Percentiles rank a stretch among this genome's conserved stretches.
phyloP scores from a whole-genome alignment of 2,329 filamentous ascomycete species.

The Penicillium sp. region DNA sequence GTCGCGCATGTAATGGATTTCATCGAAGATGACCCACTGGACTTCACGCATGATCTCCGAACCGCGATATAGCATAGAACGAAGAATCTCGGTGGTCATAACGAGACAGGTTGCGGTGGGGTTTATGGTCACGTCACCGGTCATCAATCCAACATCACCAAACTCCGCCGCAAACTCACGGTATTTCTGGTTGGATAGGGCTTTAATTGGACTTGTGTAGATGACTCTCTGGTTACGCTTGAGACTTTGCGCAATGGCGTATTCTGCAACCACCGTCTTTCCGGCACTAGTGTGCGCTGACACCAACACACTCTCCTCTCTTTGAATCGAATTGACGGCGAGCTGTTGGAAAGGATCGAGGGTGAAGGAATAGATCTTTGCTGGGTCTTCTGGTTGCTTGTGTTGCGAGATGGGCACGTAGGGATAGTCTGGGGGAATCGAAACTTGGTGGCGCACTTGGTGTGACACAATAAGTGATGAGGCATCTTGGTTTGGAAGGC shows the following conservation, averaged over 20 bases:
- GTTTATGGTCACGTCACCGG: slow-evolving; percentile 98
- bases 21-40: slow-evolving; percentile 96
- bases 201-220: slow-evolving; percentile 99
- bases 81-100: slow-evolving; percentile 99
- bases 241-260: slow-evolving; percentile 94
- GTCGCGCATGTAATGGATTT: slow-evolving; percentile 99
- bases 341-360: slow-evolving; percentile 97
- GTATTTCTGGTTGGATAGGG: slow-evolving; percentile 97
- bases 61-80: slow-evolving; percentile 96
- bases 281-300: slow-evolving; percentile 97
- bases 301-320: slow-evolving; percentile 93
- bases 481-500: slow-evolving; percentile 63
- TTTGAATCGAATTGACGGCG: slow-evolving; percentile 89
- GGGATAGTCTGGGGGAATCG: slow-evolving; percentile 88
- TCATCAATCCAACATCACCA: slow-evolving; percentile 97
- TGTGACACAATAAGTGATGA: slow-evolving; percentile 77
- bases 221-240: slow-evolving; percentile 98
- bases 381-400: slow-evolving; percentile 82
- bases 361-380: slow-evolving; percentile 80
- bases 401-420: slow-evolving; percentile 95
- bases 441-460: slow-evolving; percentile 98
- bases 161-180: slow-evolving; percentile 94
- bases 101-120: slow-evolving; percentile 96
- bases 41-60: slow-evolving; percentile 99
- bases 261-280: slow-evolving; percentile 97